Evolutionary conservation across 2,329 filamentous ascomycete genomes (phyloP), one percentile per base, ranked within the genome.

Genomic region (Stagonosporopsis tanaceti): DNA sequence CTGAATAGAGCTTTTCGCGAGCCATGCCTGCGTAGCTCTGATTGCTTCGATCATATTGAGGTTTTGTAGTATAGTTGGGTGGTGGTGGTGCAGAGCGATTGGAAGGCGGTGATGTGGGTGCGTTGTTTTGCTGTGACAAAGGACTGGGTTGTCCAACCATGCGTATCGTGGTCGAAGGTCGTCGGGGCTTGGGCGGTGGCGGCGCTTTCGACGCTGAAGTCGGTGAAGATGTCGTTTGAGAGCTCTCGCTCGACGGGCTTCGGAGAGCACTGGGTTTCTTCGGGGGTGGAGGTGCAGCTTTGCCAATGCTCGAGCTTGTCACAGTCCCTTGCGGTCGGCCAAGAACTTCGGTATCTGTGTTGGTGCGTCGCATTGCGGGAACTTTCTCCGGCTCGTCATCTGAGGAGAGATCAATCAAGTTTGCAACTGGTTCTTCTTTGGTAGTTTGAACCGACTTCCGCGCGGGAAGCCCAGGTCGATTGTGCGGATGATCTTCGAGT

Each of bases 371-470:
- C 12, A 70, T 41, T 17, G 59, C 47, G n/a, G 65, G 63, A 6
- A 48, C 17, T 15, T 35, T 46, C 24, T 68, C 46, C 56, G 64
- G 47, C 12, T 73, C 74, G n/a, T 78, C 75, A 32, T 82, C 79
- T n/a, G 77, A 78, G 15, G 76, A 79, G 24, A 82, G 75, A 57
- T 82, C 80, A 41, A 83, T 83, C 11, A 82, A 67, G 44, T 82
- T 77, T 41, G 76, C 75, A 7, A 70, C 59, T 4, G 68, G 57
- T 47, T 65, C 60, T 45, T 69, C 62, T 30, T 66, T 62, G 8
- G 59, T 44, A 4, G 68, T 67, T 42, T 69, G 66, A 6, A 68
- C 64, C 7, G 67, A 59, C 12, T 51, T 66, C 24, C 78, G 74
- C 34, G 70, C 65, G 15, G 78, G 77, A 14, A 80, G 65, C 14